Base-by-base conservation (phyloP, 345 rosid genomes). In the Salix arbutifolia region DNA sequence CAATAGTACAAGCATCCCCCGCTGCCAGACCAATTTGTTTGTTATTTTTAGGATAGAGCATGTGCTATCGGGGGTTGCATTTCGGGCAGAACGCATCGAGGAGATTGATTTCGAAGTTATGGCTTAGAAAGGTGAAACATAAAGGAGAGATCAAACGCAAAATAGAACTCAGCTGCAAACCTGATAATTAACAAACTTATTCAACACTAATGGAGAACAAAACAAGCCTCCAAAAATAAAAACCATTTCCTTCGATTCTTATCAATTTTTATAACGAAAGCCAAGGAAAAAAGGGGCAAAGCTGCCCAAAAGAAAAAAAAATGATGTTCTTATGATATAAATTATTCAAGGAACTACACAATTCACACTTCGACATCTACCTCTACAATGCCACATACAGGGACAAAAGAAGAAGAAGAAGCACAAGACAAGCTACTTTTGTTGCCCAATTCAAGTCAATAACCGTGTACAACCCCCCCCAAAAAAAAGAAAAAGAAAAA, bases 371-470 rank as follows among this genome's bases (percentile, higher is more conserved):
- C 21, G 64, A 33, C 42, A 18, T 18, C 65, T 70, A 58, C 71
- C 74, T 67, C 67, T 67, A 37, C 31, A 64, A 30, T 66, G 71
- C 56, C 40, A 37, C 21, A 16, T 44, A 76, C 37, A 71, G 52
- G 4, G 21, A 18, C 65, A 6, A 26, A 28, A 69, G 40, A 38
- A 8, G 40, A 38, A 8, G 40, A 38, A 2, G 13, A 65, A 48
- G 4, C 13, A 33, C 58, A 75, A 56, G 65, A 72, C 6, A 40
- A 74, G 81, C 87, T 79, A 31, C 74, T 84, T 79, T 80, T 72
- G 69, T 44, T 71, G 87, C 87, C 87, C 76, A 80, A 85, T 84
- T 84, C 81, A 81, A 84, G 81, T 83, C 62, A 58, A n/a, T 58
- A n/a, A 58, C 18, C 18, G 87, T 81, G 76, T 84, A 62, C 79